These are phyloP conservation scores for Pluteus cervinus DNA, from an alignment of 768 basidiomycete genomes.

Conservation along the genomic window DNA sequence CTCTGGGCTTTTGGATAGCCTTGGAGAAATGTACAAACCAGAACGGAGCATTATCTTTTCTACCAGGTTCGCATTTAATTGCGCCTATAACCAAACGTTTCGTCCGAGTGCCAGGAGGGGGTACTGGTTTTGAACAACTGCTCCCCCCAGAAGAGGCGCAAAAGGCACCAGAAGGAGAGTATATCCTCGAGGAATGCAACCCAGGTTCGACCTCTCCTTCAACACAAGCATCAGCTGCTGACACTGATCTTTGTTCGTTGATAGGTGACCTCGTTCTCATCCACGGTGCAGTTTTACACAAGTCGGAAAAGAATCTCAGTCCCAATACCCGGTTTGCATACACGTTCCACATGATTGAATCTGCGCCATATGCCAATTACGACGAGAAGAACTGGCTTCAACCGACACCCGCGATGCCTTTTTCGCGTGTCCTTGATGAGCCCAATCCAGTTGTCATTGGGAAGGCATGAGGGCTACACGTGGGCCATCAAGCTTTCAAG, in stretches of 20 bases:
- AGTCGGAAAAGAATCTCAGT: constrained; percentile 82
- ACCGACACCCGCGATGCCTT: constrained; percentile 79
- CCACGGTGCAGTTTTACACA: constrained; percentile 90
- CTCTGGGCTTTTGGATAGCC: constrained; percentile 96
- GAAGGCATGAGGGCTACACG: too few relatives aligned
- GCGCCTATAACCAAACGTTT: constrained; percentile 79
- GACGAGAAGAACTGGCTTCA: constrained; percentile 97
- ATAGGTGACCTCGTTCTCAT: constrained; percentile 88
- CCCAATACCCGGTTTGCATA: constrained; percentile 84
- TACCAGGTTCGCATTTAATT: constrained; percentile 84
- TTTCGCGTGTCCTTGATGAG: constrained; percentile 52
- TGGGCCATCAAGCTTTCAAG: too few relatives aligned
- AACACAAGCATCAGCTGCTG: not conserved
- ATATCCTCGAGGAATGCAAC: constrained; percentile 64
- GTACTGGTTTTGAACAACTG: constrained; percentile 80
- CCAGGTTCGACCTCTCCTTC: constrained; percentile 48
- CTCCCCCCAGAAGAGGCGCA: constrained; percentile 29
- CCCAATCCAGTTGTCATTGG: too few relatives aligned
- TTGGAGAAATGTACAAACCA: constrained; percentile 78
- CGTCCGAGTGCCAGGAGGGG: constrained; percentile 66
- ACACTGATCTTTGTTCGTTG: not conserved
- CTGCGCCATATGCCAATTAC: constrained; percentile 59
- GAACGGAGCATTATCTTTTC: constrained; percentile 85
- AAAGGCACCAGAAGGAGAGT: constrained; percentile 32
- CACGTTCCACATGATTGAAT: constrained; percentile 94